phyloP scores from a whole-genome alignment of 1,284 basidiomycete species.

The Cryptococcus sp. region DNA sequence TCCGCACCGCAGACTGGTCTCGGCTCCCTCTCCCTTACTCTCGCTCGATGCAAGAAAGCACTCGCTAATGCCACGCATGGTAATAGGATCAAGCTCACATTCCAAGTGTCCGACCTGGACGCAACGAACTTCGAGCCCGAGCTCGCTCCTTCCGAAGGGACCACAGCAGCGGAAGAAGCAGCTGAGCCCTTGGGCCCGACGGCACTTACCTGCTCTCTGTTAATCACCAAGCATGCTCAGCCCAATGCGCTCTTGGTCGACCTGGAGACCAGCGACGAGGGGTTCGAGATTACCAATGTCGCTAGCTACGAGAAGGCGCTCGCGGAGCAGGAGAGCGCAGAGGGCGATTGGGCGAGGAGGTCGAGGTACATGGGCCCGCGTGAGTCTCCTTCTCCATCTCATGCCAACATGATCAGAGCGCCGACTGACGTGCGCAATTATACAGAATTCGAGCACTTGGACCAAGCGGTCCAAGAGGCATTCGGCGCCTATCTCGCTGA shows the following conservation, averaged over 20 bases:
- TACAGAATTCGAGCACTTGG: conserved; percentile 82
- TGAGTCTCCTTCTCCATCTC: conserved; percentile 47
- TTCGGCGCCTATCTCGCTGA: conserved; percentile 81
- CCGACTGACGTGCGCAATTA: background rate
- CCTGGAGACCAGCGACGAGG: conserved; percentile 77
- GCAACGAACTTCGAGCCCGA: conserved; percentile 26
- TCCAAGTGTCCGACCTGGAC: conserved; percentile 54
- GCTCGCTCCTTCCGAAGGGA: conserved; percentile 8
- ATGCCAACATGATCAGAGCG: background rate
- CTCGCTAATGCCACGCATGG: conserved; percentile 4
- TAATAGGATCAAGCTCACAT: conserved; percentile 49
- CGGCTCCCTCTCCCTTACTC: background rate
- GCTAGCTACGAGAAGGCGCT: conserved; percentile 80
- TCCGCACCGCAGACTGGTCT: background rate
- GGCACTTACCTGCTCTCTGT: conserved; percentile 57
- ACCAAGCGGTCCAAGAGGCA: conserved; percentile 79
- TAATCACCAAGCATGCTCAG: conserved; percentile 69
- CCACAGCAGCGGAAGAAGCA: conserved; percentile 35
- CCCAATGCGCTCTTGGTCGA: conserved; percentile 76
- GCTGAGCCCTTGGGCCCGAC: conserved; percentile 66
- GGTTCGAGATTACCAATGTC: conserved; percentile 81
- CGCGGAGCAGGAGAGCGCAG: conserved; percentile 77
- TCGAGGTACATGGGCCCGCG: conserved; percentile 89
- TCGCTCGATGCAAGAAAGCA: background rate
- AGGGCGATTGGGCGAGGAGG: conserved; percentile 90